Evolutionary conservation across 176 grass and related monocot species (phyloP).

Genomic region (Saccharum spontaneum): DNA sequence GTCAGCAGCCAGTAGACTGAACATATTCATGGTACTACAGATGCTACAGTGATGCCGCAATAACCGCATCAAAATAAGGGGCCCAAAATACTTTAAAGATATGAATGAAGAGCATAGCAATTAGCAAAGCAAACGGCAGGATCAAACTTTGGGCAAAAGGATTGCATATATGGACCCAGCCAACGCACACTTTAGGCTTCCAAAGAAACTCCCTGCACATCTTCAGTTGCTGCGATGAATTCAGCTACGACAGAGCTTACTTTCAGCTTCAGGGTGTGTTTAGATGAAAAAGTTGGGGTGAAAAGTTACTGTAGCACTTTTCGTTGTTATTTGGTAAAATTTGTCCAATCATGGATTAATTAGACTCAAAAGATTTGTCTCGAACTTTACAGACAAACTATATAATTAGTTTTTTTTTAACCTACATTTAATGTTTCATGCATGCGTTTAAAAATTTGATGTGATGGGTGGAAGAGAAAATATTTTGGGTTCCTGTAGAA

Average conservation of each 20-base stretch:
- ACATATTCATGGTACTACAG: neutral
- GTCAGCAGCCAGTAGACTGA: neutral
- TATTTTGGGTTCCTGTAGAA: too few species aligned
- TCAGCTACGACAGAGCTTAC: slow-evolving; percentile 14
- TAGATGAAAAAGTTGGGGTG: too few species aligned
- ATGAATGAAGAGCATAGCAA: slow-evolving; percentile 7
- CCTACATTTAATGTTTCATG: too few species aligned
- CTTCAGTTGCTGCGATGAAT: neutral
- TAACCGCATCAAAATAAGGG: neutral
- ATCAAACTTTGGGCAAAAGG: slow-evolving; percentile 35
- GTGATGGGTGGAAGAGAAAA: too few species aligned
- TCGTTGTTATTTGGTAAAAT: too few species aligned
- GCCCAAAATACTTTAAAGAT: neutral
- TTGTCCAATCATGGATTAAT: too few species aligned
- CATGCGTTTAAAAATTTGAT: too few species aligned
- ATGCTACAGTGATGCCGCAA: neutral
- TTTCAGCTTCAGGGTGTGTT: too few species aligned
- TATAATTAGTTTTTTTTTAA: too few species aligned
- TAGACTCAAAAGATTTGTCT: too few species aligned
- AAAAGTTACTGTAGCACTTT: too few species aligned
- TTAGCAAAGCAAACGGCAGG: slow-evolving; percentile 29
- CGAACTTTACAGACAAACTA: too few species aligned
- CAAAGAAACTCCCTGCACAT: neutral
- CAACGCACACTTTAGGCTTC: slow-evolving; percentile 20
- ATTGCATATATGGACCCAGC: neutral